These are phyloP conservation scores for Carex arenaria DNA, from an alignment of 202 grass and related monocot species.

Conservation along the genomic window DNA sequence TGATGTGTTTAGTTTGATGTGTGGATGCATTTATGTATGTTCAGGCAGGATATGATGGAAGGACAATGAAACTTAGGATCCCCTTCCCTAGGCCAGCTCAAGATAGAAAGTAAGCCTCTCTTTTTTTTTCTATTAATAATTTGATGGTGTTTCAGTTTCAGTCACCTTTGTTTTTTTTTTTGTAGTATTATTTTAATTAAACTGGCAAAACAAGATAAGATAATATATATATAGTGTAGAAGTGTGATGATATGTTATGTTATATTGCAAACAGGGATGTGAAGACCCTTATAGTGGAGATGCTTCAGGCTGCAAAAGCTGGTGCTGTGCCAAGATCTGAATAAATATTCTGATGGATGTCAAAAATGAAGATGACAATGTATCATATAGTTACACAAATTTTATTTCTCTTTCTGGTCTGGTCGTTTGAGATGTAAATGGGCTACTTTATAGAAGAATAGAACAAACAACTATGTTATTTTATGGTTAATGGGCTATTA, in stretches of 20 bases:
- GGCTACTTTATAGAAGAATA: neutral
- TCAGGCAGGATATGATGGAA: slow-evolving; percentile 76
- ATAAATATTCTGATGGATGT: slow-evolving; percentile 14
- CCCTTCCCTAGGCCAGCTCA: slow-evolving; percentile 75
- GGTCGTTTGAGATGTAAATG: neutral
- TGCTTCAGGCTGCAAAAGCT: slow-evolving; percentile 79
- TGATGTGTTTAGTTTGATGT: slow-evolving; percentile 18
- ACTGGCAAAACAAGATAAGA: neutral
- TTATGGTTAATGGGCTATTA: neutral
- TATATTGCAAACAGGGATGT: slow-evolving; percentile 53
- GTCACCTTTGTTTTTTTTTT: neutral
- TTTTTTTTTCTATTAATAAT: neutral
- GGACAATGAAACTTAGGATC: slow-evolving; percentile 67
- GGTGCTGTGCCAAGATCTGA: slow-evolving; percentile 5
- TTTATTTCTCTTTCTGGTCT: no score
- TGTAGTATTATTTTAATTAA: neutral
- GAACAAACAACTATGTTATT: neutral
- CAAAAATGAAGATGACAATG: neutral
- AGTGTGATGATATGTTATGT: neutral
- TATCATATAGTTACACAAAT: no score
- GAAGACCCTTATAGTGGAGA: slow-evolving; percentile 90
- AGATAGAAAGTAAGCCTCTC: slow-evolving; percentile 64
- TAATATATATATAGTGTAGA: neutral
- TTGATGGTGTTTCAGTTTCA: neutral
- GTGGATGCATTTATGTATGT: slow-evolving; percentile 19